Conservation (phyloP, 805 yeast genomes). For the Metschnikowia matae region DNA sequence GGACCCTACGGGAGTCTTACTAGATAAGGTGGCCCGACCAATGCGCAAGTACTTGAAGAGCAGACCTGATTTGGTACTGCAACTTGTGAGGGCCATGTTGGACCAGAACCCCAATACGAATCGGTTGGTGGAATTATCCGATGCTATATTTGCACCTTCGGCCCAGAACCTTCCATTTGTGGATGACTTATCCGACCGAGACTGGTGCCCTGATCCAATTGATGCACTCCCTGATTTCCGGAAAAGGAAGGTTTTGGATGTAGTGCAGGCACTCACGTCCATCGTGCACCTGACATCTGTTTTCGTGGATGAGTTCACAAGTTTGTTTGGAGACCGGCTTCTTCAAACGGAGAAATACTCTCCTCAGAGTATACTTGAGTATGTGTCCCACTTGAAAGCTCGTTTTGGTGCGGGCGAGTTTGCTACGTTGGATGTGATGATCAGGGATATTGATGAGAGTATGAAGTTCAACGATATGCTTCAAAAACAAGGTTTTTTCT, state of each 20-base stretch:
- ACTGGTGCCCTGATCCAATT: constrained; percentile 83
- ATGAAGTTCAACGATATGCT: constrained; percentile 43
- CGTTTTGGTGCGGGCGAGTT: constrained; percentile 67
- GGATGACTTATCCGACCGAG: constrained; percentile 45
- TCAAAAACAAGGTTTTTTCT: neutral
- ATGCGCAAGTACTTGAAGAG: constrained; percentile 67
- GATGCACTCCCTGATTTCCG: constrained; percentile 87
- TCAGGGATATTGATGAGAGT: constrained; percentile 64
- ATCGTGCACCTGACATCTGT: constrained; percentile 66
- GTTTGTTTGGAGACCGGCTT: constrained; percentile 55
- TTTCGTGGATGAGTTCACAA: constrained; percentile 62
- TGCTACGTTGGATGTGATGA: constrained; percentile 77
- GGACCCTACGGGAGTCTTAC: constrained; percentile 83
- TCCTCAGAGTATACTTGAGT: constrained; percentile 35
- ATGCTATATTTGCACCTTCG: constrained; percentile 40
- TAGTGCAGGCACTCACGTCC: constrained; percentile 66
- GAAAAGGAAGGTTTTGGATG: constrained; percentile 56
- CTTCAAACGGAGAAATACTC: constrained; percentile 41
- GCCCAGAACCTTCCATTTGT: constrained; percentile 9
- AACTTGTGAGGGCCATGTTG: constrained; percentile 68
- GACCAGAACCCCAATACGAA: constrained; percentile 37
- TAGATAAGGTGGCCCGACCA: constrained; percentile 75
- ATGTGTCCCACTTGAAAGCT: constrained; percentile 51
- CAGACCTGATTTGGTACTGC: constrained; percentile 67
- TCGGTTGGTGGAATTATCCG: constrained; percentile 50